Evolutionary conservation across 352 stramenopile species (phyloP), one percentile per base, ranked within the genome.

Genomic region (Globisporangium yorkense): DNA sequence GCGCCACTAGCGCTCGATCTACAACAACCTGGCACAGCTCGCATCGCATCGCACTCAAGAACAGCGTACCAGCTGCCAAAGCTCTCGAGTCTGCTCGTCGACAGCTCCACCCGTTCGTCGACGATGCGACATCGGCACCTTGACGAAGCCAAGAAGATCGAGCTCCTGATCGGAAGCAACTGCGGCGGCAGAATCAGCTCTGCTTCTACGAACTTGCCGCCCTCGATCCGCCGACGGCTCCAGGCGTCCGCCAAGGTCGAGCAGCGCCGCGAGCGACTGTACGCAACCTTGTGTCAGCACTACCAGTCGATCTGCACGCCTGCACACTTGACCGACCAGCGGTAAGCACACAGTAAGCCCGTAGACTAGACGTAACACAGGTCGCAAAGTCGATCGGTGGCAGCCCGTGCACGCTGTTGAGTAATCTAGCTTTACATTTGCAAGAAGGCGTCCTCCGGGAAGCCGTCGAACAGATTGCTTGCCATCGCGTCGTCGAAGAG

Each of bases 371-470:
- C 24, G 24, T 27, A 27, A 27, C 24, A 27, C 24, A 27, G 24
- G 24, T 27, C 24, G 24, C 24, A 27, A 27, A 27, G 24, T 27
- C 24, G 24, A 27, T 27, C 24, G 24, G 24, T 27, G 24, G 24
- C 24, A 27, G 24, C 24, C 24, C 24, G 24, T 27, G 24, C 24
- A 27, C 24, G 24, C 24, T 27, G 24, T 27, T 27, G 24, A 27
- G 24, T 24, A 21, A 2, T 15, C 51, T 59, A 54, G 33, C 50
- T 51, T 72, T 87, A 77, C 73, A 88, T 84, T 68, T 73, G 68
- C 54, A 89, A 74, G 55, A 92, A 92, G 18, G 75, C 69, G 64
- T 92, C 82, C 44, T 89, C 80, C 46, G 77, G 68, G 46, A 92
- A 71, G 0, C 70, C 82, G 63, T 92, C 82, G 45, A 92, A 92